phyloP scores from a whole-genome alignment of 2,329 filamentous ascomycete genomes.

The Penicillium sp. region DNA sequence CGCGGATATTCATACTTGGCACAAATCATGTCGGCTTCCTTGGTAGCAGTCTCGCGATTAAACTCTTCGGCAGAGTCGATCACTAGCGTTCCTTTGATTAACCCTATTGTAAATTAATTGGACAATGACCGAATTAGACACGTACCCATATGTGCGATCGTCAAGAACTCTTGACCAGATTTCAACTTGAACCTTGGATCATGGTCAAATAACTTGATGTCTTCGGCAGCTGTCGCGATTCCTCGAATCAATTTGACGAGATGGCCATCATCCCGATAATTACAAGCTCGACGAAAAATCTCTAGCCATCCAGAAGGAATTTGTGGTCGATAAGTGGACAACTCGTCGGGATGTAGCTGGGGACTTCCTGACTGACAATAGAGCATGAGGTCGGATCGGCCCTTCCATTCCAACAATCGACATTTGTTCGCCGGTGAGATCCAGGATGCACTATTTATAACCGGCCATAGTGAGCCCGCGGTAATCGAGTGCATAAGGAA shows the following conservation, averaged over 20 bases:
- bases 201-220: slow-evolving; percentile 3
- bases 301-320: slow-evolving; percentile 14
- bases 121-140: neutral
- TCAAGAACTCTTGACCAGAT: slow-evolving; percentile 10
- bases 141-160: slow-evolving; percentile 21
- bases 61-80: slow-evolving; percentile 21
- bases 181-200: slow-evolving; percentile 9
- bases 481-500: slow-evolving; percentile 23
- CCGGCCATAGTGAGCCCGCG: slow-evolving; percentile 16
- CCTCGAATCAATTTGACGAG: slow-evolving; percentile 19
- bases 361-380: slow-evolving; percentile 19
- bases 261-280: slow-evolving; percentile 22
- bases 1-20: slow-evolving; percentile 12
- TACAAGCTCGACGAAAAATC: slow-evolving; percentile 16
- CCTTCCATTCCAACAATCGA: slow-evolving; percentile 23
- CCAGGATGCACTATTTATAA: slow-evolving; percentile 14
- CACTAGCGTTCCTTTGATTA: no score
- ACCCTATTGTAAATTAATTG: no score
- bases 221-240: slow-evolving; percentile 10
- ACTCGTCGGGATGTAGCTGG: slow-evolving; percentile 4
- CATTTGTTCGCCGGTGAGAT: slow-evolving; percentile 11
- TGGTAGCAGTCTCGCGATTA: slow-evolving; percentile 9
- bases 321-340: slow-evolving; percentile 8
- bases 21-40: slow-evolving; percentile 18
- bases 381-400: slow-evolving; percentile 19